phyloP scores from a whole-genome alignment of 2,329 filamentous ascomycete species.

The Colletotrichum phormii region DNA sequence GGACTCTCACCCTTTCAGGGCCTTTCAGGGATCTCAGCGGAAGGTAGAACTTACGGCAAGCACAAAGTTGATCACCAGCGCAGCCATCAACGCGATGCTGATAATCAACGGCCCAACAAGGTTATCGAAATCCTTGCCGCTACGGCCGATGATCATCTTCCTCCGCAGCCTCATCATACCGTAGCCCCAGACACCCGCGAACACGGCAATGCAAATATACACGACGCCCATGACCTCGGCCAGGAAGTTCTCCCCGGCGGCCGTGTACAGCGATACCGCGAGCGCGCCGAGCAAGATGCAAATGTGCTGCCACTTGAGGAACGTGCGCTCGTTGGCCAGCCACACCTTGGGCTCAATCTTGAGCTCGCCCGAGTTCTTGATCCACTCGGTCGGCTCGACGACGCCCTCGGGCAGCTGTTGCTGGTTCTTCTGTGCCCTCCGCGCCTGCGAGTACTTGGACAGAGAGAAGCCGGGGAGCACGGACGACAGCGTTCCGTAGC shows the following conservation, averaged over 20 bases:
- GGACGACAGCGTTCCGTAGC: slow-evolving; percentile 72
- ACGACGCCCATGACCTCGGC: slow-evolving; percentile 83
- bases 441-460: slow-evolving; percentile 76
- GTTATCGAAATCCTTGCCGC: slow-evolving; percentile 94
- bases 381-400: slow-evolving; percentile 84
- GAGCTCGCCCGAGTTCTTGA: slow-evolving; percentile 93
- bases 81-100: slow-evolving; percentile 80
- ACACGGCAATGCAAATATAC: slow-evolving; percentile 84
- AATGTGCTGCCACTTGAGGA: slow-evolving; percentile 99
- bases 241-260: slow-evolving; percentile 82
- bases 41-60: slow-evolving; percentile 74
- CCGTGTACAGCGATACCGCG: slow-evolving; percentile 88
- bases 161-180: slow-evolving; percentile 81
- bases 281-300: slow-evolving; percentile 86
- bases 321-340: slow-evolving; percentile 98
- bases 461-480: slow-evolving; percentile 87
- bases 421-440: slow-evolving; percentile 60
- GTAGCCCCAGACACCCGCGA: slow-evolving; percentile 90
- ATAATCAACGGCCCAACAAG: slow-evolving; percentile 86
- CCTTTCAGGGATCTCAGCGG: too few species aligned
- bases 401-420: slow-evolving; percentile 84
- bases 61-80: slow-evolving; percentile 86
- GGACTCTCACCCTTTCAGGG: not conserved
- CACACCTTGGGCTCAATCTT: slow-evolving; percentile 98
- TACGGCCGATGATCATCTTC: slow-evolving; percentile 84